Evolutionary conservation across 805 yeast species (phyloP).

Genomic region (Barnettozyma wickerhamii): DNA sequence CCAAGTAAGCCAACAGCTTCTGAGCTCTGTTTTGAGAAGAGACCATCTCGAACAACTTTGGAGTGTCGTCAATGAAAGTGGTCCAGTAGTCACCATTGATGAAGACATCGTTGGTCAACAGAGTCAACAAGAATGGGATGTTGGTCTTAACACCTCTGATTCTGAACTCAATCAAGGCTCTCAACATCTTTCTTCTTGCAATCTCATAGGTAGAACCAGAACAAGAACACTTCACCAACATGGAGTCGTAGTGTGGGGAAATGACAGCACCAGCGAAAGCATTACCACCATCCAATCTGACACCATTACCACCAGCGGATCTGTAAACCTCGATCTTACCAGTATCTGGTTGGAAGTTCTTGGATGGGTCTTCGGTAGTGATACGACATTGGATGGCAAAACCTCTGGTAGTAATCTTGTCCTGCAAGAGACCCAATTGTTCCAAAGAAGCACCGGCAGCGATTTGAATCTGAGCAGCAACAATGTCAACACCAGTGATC

Average conservation of each 20-base stretch:
- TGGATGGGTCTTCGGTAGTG: slow-evolving; percentile 96
- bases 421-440: slow-evolving; percentile 90
- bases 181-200: slow-evolving; percentile 94
- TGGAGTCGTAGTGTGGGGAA: slow-evolving; percentile 95
- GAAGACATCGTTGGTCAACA: slow-evolving; percentile 86
- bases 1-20: slow-evolving; percentile 85
- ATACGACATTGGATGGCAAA: slow-evolving; percentile 99
- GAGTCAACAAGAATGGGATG: slow-evolving; percentile 90
- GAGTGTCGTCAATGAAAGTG: slow-evolving; percentile 97
- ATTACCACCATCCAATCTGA: slow-evolving; percentile 97
- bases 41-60: slow-evolving; percentile 91
- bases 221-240: slow-evolving; percentile 96
- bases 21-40: slow-evolving; percentile 95
- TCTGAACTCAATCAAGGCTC: slow-evolving; percentile 95
- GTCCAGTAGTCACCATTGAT: slow-evolving; percentile 93
- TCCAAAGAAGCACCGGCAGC: slow-evolving; percentile 96
- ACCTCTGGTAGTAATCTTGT: slow-evolving; percentile 92
- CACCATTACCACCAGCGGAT: slow-evolving; percentile 99
- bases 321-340: slow-evolving; percentile 98
- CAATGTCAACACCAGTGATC: slow-evolving; percentile 96
- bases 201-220: slow-evolving; percentile 97
- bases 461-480: slow-evolving; percentile 97
- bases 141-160: slow-evolving; percentile 99
- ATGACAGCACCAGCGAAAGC: slow-evolving; percentile 96
- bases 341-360: slow-evolving; percentile 97